phyloP scores from a whole-genome alignment of 176 grass and related monocot genomes.

The Ensete ventricosum region DNA sequence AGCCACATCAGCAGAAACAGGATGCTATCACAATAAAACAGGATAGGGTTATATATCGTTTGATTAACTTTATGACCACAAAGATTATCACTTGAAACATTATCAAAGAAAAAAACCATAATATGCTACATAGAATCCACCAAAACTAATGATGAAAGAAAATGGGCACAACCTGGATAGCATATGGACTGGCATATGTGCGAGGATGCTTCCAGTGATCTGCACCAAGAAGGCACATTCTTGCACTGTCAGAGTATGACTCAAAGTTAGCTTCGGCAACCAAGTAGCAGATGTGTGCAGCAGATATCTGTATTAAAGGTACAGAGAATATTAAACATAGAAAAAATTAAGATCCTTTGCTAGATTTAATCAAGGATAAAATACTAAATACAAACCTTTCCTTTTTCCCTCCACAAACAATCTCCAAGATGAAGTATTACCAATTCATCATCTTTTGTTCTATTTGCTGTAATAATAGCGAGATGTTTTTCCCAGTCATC shows the following conservation, averaged over 20 bases:
- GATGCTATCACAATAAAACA: too few species aligned
- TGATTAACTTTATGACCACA: too few species aligned
- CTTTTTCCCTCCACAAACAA: conserved; percentile 96
- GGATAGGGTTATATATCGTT: too few species aligned
- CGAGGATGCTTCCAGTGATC: conserved; percentile 93
- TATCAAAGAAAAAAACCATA: too few species aligned
- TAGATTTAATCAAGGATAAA: background rate
- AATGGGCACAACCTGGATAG: conserved; percentile 56
- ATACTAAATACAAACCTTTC: conserved; percentile 41
- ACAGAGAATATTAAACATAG: conserved; percentile 7
- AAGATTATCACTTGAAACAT: too few species aligned
- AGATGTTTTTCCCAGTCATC: conserved; percentile 97
- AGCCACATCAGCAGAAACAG: too few species aligned
- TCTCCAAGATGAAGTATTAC: conserved; percentile 95
- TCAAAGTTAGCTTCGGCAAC: conserved; percentile 93
- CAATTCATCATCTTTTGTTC: conserved; percentile 83
- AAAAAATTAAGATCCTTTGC: conserved; percentile 1
- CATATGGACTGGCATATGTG: conserved; percentile 79
- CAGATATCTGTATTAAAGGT: conserved; percentile 54
- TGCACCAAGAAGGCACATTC: conserved; percentile 79
- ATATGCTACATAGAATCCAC: too few species aligned
- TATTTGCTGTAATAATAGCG: conserved; percentile 93
- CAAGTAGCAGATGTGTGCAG: conserved; percentile 92
- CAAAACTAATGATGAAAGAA: background rate
- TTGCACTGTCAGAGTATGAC: conserved; percentile 72